Evolutionary conservation across 2,329 filamentous ascomycete genomes (phyloP).

Genomic region (Clarireedia hainanense): DNA sequence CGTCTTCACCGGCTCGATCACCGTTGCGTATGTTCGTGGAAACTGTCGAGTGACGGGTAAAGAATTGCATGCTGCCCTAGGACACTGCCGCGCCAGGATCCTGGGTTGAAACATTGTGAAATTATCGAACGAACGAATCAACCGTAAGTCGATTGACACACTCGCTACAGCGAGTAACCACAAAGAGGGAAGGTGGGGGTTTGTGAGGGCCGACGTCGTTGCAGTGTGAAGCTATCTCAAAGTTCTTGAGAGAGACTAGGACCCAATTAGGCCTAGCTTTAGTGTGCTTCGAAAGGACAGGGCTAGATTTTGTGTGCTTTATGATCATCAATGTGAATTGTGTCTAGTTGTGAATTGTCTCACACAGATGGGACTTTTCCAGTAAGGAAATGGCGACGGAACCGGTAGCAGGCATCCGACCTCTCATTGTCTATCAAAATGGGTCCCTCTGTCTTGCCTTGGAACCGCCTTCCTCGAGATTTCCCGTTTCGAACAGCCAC

Average conservation of each 20-base stretch:
- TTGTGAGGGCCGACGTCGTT: conserved; percentile 1
- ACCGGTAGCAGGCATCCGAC: too few relatives aligned
- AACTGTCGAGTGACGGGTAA: conserved; percentile 36
- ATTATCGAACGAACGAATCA: conserved; percentile 1
- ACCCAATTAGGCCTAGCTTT: conserved; percentile 2
- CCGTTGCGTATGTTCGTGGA: conserved; percentile 45
- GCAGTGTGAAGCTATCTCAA: conserved; percentile 3
- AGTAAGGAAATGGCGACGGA: too few relatives aligned
- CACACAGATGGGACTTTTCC: too few relatives aligned
- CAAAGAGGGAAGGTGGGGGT: background rate
- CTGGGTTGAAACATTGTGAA: conserved; percentile 57
- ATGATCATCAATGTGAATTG: too few relatives aligned
- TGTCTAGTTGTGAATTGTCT: too few relatives aligned
- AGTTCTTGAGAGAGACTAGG: conserved; percentile 3
- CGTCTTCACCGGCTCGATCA: conserved; percentile 31
- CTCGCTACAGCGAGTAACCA: conserved; percentile 9
- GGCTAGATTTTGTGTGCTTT: background rate
- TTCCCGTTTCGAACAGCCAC: too few relatives aligned
- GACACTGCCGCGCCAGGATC: conserved; percentile 41
- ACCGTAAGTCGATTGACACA: conserved; percentile 8
- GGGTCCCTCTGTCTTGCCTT: too few relatives aligned
- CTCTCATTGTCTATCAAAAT: too few relatives aligned
- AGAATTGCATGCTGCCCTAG: conserved; percentile 39
- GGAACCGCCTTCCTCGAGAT: too few relatives aligned
- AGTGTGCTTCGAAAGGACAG: background rate